phyloP scores from a whole-genome alignment of 371 early-diverging fungal species.

The Globomyces sp. region DNA sequence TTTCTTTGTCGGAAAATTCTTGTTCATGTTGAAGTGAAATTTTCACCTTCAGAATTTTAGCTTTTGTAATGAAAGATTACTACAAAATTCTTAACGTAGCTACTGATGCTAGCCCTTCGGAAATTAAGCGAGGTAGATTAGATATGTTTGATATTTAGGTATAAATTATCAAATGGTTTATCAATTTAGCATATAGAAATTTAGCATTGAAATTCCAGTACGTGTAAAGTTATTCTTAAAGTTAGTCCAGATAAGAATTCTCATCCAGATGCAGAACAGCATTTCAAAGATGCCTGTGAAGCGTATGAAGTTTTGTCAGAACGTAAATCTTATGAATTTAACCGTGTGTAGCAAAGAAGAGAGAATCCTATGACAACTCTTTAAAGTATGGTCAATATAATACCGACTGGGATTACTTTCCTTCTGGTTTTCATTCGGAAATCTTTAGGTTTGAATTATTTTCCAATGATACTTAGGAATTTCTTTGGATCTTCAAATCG shows the following conservation, averaged over 20 bases:
- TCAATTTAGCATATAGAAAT: not conserved
- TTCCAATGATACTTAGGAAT: too few species aligned
- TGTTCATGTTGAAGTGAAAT: not conserved
- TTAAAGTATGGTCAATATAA: too few species aligned
- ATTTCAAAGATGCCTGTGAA: conserved; percentile 42
- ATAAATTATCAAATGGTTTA: too few species aligned
- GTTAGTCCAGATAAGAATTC: conserved; percentile 51
- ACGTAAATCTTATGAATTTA: not conserved
- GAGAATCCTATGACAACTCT: too few species aligned
- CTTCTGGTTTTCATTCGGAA: too few species aligned
- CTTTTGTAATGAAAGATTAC: not conserved
- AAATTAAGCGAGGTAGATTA: too few species aligned
- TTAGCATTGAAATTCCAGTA: not conserved
- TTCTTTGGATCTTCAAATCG: too few species aligned
- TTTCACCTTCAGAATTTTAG: too few species aligned
- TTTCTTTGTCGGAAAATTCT: not conserved
- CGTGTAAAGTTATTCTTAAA: conserved; percentile 23
- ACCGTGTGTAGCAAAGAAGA: not conserved
- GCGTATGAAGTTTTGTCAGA: conserved; percentile 51
- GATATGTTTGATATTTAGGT: too few species aligned
- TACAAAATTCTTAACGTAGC: not conserved
- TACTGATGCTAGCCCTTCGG: too few species aligned
- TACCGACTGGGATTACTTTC: too few species aligned
- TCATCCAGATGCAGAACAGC: conserved; percentile 30
- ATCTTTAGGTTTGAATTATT: too few species aligned